Base-by-base conservation (phyloP, 805 yeast genomes). In the Saccharomycopsis oosterbeekiorum region DNA sequence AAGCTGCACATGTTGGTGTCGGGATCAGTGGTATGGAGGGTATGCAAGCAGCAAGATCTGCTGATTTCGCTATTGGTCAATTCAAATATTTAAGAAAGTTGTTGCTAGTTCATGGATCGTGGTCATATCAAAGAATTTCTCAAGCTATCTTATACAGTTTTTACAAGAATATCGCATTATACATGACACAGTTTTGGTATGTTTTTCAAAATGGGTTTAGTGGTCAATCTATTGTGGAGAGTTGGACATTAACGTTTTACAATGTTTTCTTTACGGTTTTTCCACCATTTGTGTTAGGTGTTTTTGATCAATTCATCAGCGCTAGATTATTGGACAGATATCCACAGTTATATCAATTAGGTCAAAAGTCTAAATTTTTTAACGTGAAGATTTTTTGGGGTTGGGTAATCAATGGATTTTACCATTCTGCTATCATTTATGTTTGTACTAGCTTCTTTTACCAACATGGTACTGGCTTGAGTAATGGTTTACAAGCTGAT, bases 11-110 rank as follows among this genome's bases (percentile, higher is more conserved):
- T 73, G 97, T 94, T 59, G 99, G 99, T 65, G 97, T 94, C 26
- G 99, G 99, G 71, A 96, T 94, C 65, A 89, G 96, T 74, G 99
- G 99, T 66, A 87, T 91, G 93, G 99, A 94, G 75, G 99, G 99
- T 67, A 91, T 92, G 90, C 99, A 94, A 74, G 99, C 99, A 11
- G 97, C 99, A 0, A 82, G 99, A 72, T 86, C 96, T 72, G 98
- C 99, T 0, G 99, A 94, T 77, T 84, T 94, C 63, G 91, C 98
- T 0, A 90, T 96, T 73, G 98, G 97, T 0, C 98, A 94, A 72
- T 94, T 94, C 80, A 85, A 85, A 71, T 94, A 83, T 71, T 78
- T 94, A 75, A 83, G 84, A 68, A 91, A 89, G 71, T 75, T 94
- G 60, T 75, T 94, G 54, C 78, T 94, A 55, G 99, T 94, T 11